Evolutionary conservation across 2,329 filamentous ascomycete species (phyloP), one percentile per base, ranked within the genome.

Genomic region (Penicillium sp.): DNA sequence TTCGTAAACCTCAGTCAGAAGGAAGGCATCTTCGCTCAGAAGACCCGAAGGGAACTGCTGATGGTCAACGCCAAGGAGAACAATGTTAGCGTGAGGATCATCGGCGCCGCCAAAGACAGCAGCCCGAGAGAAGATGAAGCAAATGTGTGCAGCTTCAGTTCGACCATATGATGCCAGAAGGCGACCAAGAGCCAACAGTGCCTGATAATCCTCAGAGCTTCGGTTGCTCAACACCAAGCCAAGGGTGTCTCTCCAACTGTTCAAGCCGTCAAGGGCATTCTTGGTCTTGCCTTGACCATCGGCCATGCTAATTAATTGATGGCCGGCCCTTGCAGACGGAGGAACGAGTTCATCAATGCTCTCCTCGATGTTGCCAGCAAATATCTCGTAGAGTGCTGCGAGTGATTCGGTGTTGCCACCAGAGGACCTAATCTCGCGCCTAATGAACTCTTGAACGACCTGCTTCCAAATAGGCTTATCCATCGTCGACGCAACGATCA

Each of bases 1-100:
- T 69, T 99, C 94, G 64, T 95, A 97, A 0, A 96, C 85, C 70
- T 99, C 94, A 38, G 90, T 97, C n/a, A 99, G 81, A 45, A 96
- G 78, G n/a, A 96, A 83, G 4, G 90, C 83, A 66, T 97, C 91
- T 6, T 89, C 81, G 63, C 97, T 91, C 57, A 87, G 84, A 47
- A 86, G 85, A 45, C 89, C 85, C 46, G 86, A 81, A 6, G 84
- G 81, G 53, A 87, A 82, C 43, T 82, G 82, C 53, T 82, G 80
- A 70, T 95, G 90, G 68, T 97, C 89, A 13, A 87, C 87, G 14
- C 94, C 92, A 20, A 99, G 78, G 7, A 97, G 81, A 5, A 94
- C 88, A 60, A 97, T 87, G 63, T 87, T 85, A 3, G 87, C 81
- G 41, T 84, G 83, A 0, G 86, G 79, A 63, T 99, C 92, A 68